phyloP scores from a whole-genome alignment of 2,329 filamentous ascomycete genomes.

The Calonectria crousiana region DNA sequence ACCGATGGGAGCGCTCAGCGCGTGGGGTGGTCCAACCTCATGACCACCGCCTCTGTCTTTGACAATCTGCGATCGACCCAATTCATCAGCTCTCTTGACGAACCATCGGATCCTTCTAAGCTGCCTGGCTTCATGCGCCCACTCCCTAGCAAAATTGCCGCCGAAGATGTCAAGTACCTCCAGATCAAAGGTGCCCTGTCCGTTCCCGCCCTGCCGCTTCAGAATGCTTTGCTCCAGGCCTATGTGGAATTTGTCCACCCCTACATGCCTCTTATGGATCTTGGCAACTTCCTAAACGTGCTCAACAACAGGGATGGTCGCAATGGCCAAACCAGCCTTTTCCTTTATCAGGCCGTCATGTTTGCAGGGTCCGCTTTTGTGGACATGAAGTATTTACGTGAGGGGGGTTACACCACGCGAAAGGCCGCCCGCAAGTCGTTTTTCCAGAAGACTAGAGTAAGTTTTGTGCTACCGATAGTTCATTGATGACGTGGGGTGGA shows the following conservation, averaged over 20 bases:
- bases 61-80: slow-evolving; percentile 56
- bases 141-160: slow-evolving; percentile 79
- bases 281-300: slow-evolving; percentile 69
- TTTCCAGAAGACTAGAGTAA: slow-evolving; percentile 87
- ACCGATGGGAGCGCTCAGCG: slow-evolving; percentile 39
- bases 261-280: slow-evolving; percentile 89
- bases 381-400: slow-evolving; percentile 80
- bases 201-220: slow-evolving; percentile 76
- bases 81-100: slow-evolving; percentile 61
- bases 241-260: slow-evolving; percentile 94
- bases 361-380: slow-evolving; percentile 92
- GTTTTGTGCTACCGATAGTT: slow-evolving; percentile 46
- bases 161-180: slow-evolving; percentile 87
- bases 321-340: slow-evolving; percentile 80
- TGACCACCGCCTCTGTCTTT: slow-evolving; percentile 50
- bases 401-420: slow-evolving; percentile 81
- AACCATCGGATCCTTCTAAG: slow-evolving; percentile 59
- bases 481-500: slow-evolving; percentile 13
- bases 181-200: slow-evolving; percentile 86
- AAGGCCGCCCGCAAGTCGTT: slow-evolving; percentile 89
- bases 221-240: slow-evolving; percentile 83
- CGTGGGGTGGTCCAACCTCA: slow-evolving; percentile 48
- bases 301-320: slow-evolving; percentile 77
- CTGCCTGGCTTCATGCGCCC: slow-evolving; percentile 81
- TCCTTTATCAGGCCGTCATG: slow-evolving; percentile 95